A percentile compares a stretch with the other conserved stretches of the same genome.
Conservation (phyloP, 306 rosid species). For the Castanopsis chinensis region DNA sequence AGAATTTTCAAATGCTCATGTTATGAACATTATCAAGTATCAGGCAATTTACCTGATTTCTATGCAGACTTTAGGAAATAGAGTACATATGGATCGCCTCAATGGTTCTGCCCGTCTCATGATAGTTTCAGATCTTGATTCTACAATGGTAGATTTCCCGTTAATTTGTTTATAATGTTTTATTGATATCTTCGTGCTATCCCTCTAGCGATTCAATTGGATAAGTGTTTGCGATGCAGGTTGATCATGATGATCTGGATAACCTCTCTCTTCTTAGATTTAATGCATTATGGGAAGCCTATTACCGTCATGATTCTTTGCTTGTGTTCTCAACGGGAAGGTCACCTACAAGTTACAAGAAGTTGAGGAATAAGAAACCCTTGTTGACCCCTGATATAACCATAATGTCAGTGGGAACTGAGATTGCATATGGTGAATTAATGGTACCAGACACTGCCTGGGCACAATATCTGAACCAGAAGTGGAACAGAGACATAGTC, state of each 20-base stretch:
- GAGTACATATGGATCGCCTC: conserved; percentile 49
- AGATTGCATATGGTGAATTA: conserved; percentile 60
- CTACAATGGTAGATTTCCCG: conserved; percentile 56
- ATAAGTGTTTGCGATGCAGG: conserved; percentile 41
- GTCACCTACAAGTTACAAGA: conserved; percentile 52
- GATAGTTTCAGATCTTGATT: conserved; percentile 89
- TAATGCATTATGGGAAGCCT: conserved; percentile 80
- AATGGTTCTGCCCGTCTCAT: conserved; percentile 56
- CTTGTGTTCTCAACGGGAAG: conserved; percentile 92
- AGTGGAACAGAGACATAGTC: conserved; percentile 68
- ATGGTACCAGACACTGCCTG: conserved; percentile 60
- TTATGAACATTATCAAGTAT: conserved; percentile 1
- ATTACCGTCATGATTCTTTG: conserved; percentile 71
- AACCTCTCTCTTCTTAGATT: conserved; percentile 64
- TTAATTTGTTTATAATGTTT: conserved; percentile 5
- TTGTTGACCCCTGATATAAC: conserved; percentile 75
- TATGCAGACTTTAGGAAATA: not conserved
- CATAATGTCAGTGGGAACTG: conserved; percentile 82
- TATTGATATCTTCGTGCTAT: not conserved
- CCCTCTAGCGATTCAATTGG: not conserved
- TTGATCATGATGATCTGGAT: conserved; percentile 67
- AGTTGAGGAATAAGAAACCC: conserved; percentile 57
- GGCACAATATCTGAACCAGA: conserved; percentile 47
- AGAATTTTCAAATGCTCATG: conserved; percentile 1
- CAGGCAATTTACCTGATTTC: not conserved